Percentiles rank a stretch among this genome's conserved stretches.
Evolutionary conservation across 2,329 filamentous ascomycete species (phyloP).

Genomic region (Grosmannia penicillata): DNA sequence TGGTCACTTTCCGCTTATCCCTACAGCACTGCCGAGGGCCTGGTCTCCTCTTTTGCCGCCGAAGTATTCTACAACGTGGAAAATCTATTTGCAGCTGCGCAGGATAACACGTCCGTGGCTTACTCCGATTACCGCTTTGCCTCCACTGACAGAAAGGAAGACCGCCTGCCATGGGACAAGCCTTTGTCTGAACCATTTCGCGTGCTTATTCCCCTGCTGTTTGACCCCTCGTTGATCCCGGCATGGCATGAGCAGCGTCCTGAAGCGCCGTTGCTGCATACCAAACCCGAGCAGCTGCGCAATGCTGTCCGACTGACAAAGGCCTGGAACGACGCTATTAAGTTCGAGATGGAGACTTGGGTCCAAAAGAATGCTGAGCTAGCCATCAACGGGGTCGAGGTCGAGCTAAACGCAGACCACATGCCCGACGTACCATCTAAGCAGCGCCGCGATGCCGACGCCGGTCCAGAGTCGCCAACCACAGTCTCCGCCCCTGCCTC

Average conservation of each 20-base stretch:
- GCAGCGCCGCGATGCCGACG: too few relatives aligned
- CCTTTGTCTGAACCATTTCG: slow-evolving; percentile 24
- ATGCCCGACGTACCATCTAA: not conserved
- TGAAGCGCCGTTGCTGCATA: slow-evolving; percentile 27
- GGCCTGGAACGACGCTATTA: slow-evolving; percentile 32
- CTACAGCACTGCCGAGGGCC: slow-evolving; percentile 19
- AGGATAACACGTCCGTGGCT: slow-evolving; percentile 25
- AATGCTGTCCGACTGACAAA: slow-evolving; percentile 35
- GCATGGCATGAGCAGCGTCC: slow-evolving; percentile 33
- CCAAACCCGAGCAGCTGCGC: slow-evolving; percentile 34
- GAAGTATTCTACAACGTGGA: slow-evolving; percentile 32
- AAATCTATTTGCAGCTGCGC: slow-evolving; percentile 27
- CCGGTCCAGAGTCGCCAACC: too few relatives aligned
- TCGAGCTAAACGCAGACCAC: not conserved
- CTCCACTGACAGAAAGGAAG: not conserved
- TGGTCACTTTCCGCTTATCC: slow-evolving; percentile 36
- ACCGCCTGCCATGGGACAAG: slow-evolving; percentile 10
- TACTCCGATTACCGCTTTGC: slow-evolving; percentile 23
- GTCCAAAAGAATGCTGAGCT: slow-evolving; percentile 15
- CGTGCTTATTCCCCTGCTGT: slow-evolving; percentile 33
- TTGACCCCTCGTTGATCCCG: slow-evolving; percentile 39
- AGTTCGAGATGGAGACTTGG: slow-evolving; percentile 28
- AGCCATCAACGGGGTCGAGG: not conserved
- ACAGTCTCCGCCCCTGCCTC: too few relatives aligned
- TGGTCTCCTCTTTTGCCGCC: slow-evolving; percentile 21